Evolutionary conservation across 2,329 filamentous ascomycete species (phyloP).

Genomic region (Penicillium sp.): DNA sequence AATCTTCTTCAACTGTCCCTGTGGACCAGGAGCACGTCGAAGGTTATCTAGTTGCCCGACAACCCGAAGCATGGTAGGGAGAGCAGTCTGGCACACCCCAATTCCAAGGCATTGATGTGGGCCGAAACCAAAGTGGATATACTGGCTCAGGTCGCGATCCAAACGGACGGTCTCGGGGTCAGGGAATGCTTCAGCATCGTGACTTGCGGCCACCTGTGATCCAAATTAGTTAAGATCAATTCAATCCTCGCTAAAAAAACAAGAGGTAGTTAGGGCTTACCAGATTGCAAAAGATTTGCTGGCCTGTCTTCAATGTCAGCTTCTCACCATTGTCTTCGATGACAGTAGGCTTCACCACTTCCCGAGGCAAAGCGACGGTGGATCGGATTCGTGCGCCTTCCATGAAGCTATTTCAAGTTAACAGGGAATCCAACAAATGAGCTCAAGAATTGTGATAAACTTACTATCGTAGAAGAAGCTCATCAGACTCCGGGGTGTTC

Average conservation of each 20-base stretch:
- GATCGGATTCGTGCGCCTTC: constrained; percentile 41
- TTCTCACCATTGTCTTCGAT: constrained; percentile 37
- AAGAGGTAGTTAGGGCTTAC: constrained; percentile 25
- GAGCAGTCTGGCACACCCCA: constrained; percentile 32
- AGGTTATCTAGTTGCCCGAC: constrained; percentile 44
- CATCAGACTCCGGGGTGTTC: constrained; percentile 47
- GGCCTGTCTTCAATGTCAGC: constrained; percentile 35
- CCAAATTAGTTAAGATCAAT: neutral
- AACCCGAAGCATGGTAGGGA: constrained; percentile 43
- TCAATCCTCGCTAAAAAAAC: neutral
- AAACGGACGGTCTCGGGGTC: constrained; percentile 55
- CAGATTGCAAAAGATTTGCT: constrained; percentile 38
- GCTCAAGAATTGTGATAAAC: constrained; percentile 7
- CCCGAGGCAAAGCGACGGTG: constrained; percentile 39
- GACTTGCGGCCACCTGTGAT: constrained; percentile 35
- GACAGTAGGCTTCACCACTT: constrained; percentile 32
- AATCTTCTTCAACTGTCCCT: constrained; percentile 43
- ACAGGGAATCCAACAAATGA: neutral
- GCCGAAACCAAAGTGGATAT: constrained; percentile 65
- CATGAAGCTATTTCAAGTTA: constrained; percentile 35
- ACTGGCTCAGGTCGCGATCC: constrained; percentile 60
- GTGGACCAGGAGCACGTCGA: constrained; percentile 41
- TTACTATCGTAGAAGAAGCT: constrained; percentile 53
- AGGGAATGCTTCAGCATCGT: constrained; percentile 38
- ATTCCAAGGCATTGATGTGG: constrained; percentile 62